Evolutionary conservation across 768 basidiomycete genomes (phyloP), one percentile per base, ranked within the genome.

Genomic region (Amanita subjunquillea): DNA sequence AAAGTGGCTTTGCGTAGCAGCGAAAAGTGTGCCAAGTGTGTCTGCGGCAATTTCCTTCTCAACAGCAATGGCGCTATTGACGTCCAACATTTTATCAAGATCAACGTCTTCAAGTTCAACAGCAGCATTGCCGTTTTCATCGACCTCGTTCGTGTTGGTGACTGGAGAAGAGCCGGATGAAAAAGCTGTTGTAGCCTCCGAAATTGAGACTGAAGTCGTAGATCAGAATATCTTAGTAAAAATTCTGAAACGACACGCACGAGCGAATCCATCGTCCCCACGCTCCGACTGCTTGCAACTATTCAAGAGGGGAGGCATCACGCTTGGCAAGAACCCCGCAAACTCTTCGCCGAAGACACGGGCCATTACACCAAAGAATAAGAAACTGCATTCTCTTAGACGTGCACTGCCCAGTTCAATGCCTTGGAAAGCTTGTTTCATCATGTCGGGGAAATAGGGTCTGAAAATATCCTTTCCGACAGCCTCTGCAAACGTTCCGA

Each of bases 11-110:
- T 83, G 81, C 29, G 90, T 91, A 9, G 87, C 78, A 29, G 80
- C 75, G 65, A 98, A 98, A 56, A 99, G 69, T 34, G 87, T 85
- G 55, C 95, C 93, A 57, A 98, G 85, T 4, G 94, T 91, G 65
- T 98, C 94, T 23, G 92, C 91, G 20, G 96, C 94, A 55, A 97
- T 96, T 74, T 99, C 96, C 70, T 99, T 99, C 76, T 99, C 96
- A 52, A 98, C 92, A 40, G 94, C 94, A 58, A 98, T 86, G 20
- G 93, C 94, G 60, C 87, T 91, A 73, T 93, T 95, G 56, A 94
- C 91, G 56, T 92, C 89, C 63, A 92, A 78, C 68, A 91, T 75
- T 68, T 91, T 91, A 60, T 91, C 90, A 47, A 91, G 68, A 60
- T 92, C 89, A 42, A 89, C 66, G 49, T 91, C 87, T 54, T 91